These are phyloP conservation scores for Pilatotrama ljubarskyi DNA, from an alignment of 768 basidiomycete genomes.

Conservation along the genomic window DNA sequence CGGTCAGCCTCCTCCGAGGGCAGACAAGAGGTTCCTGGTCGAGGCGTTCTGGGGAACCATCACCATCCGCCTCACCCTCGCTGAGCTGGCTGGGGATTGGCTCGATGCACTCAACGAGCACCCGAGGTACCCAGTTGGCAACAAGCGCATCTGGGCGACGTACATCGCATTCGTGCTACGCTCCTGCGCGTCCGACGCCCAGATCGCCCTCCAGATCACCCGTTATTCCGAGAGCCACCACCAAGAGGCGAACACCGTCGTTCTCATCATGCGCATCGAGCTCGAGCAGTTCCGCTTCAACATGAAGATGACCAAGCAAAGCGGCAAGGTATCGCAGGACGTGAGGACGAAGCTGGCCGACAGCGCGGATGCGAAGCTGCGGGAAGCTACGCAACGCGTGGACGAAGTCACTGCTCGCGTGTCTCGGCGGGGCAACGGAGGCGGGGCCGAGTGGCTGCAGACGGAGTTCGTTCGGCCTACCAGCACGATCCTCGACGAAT, in stretches of 20 bases:
- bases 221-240: constrained; percentile 51
- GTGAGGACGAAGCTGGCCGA: constrained; percentile 27
- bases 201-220: constrained; percentile 48
- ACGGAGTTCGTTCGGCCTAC: constrained; percentile 43
- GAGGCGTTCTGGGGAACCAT: constrained; percentile 61
- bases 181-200: constrained; percentile 48
- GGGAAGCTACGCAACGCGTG: constrained; percentile 4
- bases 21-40: constrained; percentile 58
- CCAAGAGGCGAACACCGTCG: constrained; percentile 47
- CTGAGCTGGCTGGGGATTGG: constrained; percentile 44
- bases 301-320: constrained; percentile 35
- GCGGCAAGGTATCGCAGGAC: constrained; percentile 16
- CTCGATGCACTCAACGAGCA: constrained; percentile 35
- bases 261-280: constrained; percentile 45
- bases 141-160: constrained; percentile 46
- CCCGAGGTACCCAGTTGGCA: constrained; percentile 23
- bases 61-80: constrained; percentile 52
- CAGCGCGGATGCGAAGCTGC: constrained; percentile 22
- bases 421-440: constrained; percentile 5
- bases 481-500: constrained; percentile 45
- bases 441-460: constrained; percentile 42
- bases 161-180: constrained; percentile 49
- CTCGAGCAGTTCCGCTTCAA: constrained; percentile 55
- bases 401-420: constrained; percentile 5
- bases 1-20: constrained; percentile 57